Conservation (phyloP, 257 asterid genomes). For the Primulina tabacum region DNA sequence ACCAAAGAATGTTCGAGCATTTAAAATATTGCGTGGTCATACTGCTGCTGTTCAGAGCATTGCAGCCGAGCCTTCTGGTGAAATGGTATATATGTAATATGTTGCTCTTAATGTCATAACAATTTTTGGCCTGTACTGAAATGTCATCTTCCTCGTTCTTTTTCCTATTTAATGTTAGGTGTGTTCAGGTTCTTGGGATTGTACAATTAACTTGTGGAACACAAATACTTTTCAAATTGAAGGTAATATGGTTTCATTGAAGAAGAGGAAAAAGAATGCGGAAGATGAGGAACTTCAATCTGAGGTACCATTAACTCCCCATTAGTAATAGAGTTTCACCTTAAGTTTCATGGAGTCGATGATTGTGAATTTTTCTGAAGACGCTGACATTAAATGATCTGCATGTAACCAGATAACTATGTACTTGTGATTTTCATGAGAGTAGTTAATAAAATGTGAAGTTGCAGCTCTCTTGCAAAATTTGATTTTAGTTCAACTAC, state of each 20-base stretch:
- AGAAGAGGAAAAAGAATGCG: conserved; percentile 71
- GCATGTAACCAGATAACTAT: conserved; percentile 7
- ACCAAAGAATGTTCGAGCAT: conserved; percentile 56
- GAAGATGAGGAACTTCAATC: conserved; percentile 49
- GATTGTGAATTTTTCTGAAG: background rate
- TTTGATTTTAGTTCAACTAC: background rate
- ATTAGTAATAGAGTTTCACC: conserved; percentile 6
- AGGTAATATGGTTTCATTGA: conserved; percentile 54
- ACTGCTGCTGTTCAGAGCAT: conserved; percentile 78
- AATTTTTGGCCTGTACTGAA: conserved; percentile 6
- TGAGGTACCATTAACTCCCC: conserved; percentile 52
- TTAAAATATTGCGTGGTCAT: conserved; percentile 72
- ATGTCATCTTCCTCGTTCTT: conserved; percentile 17
- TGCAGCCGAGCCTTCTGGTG: conserved; percentile 70
- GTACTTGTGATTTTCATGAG: conserved; percentile 1
- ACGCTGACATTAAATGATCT: background rate
- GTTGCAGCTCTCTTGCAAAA: conserved; percentile 1
- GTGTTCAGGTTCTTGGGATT: conserved; percentile 98
- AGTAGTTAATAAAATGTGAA: conserved; percentile 6
- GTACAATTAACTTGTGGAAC: conserved; percentile 72
- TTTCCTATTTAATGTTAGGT: conserved; percentile 45
- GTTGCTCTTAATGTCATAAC: conserved; percentile 20
- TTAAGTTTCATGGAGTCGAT: background rate
- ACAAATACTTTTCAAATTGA: conserved; percentile 43
- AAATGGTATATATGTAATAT: conserved; percentile 47